Evolutionary conservation across 176 grass and related monocot genomes (phyloP).

Genomic region (Miscanthus lutarioriparius): DNA sequence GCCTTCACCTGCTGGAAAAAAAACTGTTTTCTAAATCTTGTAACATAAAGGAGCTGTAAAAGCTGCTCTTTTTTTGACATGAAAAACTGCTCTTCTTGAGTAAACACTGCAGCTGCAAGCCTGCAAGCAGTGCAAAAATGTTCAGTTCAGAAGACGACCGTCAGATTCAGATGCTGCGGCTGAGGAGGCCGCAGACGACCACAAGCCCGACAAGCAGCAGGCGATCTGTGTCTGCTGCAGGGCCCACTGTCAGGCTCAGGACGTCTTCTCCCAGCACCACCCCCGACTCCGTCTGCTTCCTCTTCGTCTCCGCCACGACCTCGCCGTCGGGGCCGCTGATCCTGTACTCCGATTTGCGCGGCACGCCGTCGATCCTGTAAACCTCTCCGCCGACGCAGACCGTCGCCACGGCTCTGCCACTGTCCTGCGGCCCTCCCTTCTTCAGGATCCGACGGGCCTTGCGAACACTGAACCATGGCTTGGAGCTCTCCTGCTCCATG

Average conservation of each 20-base stretch:
- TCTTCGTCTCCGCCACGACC: conserved; percentile 27
- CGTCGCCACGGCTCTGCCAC: background rate
- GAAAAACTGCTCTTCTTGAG: no score
- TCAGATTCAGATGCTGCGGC: conserved; percentile 6
- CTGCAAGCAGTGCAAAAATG: background rate
- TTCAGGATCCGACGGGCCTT: conserved; percentile 26
- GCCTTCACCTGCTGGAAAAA: background rate
- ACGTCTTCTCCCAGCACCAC: conserved; percentile 71
- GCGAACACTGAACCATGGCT: conserved; percentile 65
- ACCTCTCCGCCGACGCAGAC: conserved; percentile 18
- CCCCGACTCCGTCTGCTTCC: conserved; percentile 62
- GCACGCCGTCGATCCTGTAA: conserved; percentile 34
- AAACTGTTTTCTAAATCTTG: background rate
- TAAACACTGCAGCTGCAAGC: background rate
- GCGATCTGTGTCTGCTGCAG: background rate
- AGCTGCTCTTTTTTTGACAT: background rate
- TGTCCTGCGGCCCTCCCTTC: conserved; percentile 11
- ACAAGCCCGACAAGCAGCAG: conserved; percentile 63
- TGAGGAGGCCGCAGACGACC: conserved; percentile 62
- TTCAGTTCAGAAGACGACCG: background rate
- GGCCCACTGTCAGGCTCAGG: conserved; percentile 48
- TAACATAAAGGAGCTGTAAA: background rate
- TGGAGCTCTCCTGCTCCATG: background rate
- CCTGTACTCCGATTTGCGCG: conserved; percentile 46
- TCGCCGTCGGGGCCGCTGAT: background rate